Base-by-base conservation (phyloP, 768 basidiomycete genomes). In the Hortiboletus flavorubellus region DNA sequence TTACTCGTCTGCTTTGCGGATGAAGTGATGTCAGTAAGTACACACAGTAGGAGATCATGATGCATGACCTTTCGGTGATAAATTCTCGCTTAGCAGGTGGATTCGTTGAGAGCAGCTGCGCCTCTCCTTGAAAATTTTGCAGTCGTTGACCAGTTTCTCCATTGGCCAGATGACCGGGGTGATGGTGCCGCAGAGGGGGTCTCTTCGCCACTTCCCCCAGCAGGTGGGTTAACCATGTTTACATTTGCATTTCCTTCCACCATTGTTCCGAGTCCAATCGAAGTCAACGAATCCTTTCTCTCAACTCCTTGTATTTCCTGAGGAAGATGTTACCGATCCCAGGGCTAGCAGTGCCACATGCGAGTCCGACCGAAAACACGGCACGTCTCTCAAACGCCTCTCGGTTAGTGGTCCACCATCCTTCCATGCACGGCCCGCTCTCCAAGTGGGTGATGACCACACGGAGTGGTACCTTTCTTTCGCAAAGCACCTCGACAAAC, bases 361-460 rank as follows among this genome's bases (percentile, higher is more conserved):
- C 78, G 18, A 74, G 70, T 15, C 70, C 75, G 11, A 59, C 34
- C 0, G 66, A 54, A 35, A 49, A 42, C 58, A 78, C 73, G 2
- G 59, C 62, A 40, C 67, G 65, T 14, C 21, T 37, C 40, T 53
- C 54, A 54, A 79, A 78, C 4, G 30, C 41, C 12, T 34, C 33
- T 45, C 69, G 16, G 53, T 78, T 78, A 33, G 49, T 30, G 15
- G 44, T 39, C 77, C 76, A 78, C 78, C 77, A 78, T 26, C 38
- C 59, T 5, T 72, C 69, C 66, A 74, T 72, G 26, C 62, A 61
- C 3, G 34, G 55, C 34, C 74, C 64, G 37, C 64, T 70, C 59
- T 76, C 78, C 38, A 79, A 62, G 41, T 75, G 60, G 9, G 75
- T 78, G 37, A 78, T 54, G 30, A 70, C 70, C n/a, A 79, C 43